phyloP scores from a whole-genome alignment of 331 rosid genomes.

The Dryas integrifolia region DNA sequence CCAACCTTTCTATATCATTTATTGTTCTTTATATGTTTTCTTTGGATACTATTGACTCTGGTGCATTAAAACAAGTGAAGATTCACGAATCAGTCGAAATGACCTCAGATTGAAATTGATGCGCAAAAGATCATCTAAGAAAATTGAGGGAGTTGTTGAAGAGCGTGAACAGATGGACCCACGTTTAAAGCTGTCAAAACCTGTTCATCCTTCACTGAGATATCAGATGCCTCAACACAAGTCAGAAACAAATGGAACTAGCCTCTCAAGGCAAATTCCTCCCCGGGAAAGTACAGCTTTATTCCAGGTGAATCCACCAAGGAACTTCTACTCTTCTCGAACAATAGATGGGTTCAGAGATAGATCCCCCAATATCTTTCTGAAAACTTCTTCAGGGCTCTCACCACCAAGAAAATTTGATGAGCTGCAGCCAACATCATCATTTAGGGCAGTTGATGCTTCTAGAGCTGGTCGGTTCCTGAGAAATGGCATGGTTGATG shows the following conservation, averaged over 20 bases:
- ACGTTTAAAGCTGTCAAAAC: slow-evolving; percentile 25
- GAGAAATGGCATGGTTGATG: slow-evolving; percentile 31
- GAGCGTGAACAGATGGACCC: slow-evolving; percentile 29
- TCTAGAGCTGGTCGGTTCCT: slow-evolving; percentile 35
- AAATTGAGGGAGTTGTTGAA: slow-evolving; percentile 24
- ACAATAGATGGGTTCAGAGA: slow-evolving; percentile 30
- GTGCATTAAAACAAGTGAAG: slow-evolving; percentile 31
- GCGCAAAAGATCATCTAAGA: slow-evolving; percentile 41
- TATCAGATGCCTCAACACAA: slow-evolving; percentile 27
- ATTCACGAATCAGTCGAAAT: slow-evolving; percentile 34
- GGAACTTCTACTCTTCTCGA: slow-evolving; percentile 27
- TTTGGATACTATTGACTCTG: slow-evolving; percentile 18
- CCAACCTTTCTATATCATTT: not conserved
- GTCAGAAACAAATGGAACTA: slow-evolving; percentile 30
- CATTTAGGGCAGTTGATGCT: slow-evolving; percentile 29
- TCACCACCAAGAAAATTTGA: slow-evolving; percentile 37
- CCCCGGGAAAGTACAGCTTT: slow-evolving; percentile 35
- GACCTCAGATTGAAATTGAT: slow-evolving; percentile 60
- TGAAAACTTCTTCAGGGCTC: slow-evolving; percentile 25
- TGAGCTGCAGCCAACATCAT: slow-evolving; percentile 28
- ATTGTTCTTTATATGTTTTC: not conserved
- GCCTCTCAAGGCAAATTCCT: slow-evolving; percentile 20
- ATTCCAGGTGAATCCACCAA: slow-evolving; percentile 28
- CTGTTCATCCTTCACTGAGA: slow-evolving; percentile 28
- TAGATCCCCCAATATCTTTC: slow-evolving; percentile 39